Conservation (phyloP, 2,329 filamentous ascomycete genomes). For the Juglanconis oblonga region DNA sequence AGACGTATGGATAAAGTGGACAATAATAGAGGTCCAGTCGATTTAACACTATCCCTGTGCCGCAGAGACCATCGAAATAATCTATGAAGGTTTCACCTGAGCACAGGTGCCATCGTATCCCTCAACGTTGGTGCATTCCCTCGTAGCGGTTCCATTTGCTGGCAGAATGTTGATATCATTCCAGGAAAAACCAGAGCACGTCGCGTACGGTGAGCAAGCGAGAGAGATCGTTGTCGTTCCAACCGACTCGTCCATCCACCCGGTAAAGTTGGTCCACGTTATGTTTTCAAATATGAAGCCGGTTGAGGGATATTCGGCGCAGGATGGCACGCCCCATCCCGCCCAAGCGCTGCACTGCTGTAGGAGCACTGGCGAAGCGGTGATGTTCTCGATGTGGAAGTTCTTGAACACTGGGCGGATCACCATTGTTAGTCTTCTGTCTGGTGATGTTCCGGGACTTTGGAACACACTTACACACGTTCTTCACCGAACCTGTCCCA, state of each 20-base stretch:
- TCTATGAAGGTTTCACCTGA: not conserved
- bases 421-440: not conserved
- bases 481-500: constrained; percentile 7
- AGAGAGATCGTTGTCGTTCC: not conserved
- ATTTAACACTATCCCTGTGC: no score
- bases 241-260: constrained; percentile 9
- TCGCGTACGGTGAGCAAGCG: constrained; percentile 3
- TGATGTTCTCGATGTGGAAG: constrained; percentile 10
- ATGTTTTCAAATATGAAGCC: constrained; percentile 5
- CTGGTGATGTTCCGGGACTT: not conserved
- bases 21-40: no score
- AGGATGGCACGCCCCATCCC: constrained; percentile 5
- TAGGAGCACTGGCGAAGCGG: constrained; percentile 2
- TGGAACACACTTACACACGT: constrained; percentile 1
- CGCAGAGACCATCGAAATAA: no score
- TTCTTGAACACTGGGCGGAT: not conserved
- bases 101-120: constrained; percentile 4
- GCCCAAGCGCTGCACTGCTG: constrained; percentile 7
- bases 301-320: constrained; percentile 1
- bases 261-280: constrained; percentile 8
- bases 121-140: constrained; percentile 3
- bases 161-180: not conserved
- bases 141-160: not conserved
- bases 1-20: no score
- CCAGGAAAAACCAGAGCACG: not conserved